These are phyloP conservation scores for Penicillium oxalicum DNA, from an alignment of 2,329 filamentous ascomycete genomes.

Conservation along the genomic window DNA sequence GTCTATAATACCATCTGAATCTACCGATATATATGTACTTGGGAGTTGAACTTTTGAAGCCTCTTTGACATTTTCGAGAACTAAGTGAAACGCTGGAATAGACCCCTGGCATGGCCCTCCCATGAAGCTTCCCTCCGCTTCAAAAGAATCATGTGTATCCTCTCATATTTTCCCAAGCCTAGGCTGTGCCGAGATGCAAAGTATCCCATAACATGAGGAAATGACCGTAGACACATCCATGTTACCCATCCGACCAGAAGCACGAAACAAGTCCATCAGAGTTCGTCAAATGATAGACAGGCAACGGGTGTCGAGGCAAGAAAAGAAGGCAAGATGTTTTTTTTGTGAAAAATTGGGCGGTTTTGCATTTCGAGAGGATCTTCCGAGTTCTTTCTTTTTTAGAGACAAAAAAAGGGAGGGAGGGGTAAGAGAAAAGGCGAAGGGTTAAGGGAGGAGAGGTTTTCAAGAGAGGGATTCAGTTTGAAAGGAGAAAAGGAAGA, in stretches of 20 bases:
- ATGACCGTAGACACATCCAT: background rate
- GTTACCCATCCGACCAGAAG: background rate
- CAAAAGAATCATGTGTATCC: background rate
- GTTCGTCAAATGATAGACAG: background rate
- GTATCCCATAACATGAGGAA: background rate
- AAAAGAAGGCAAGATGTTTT: background rate
- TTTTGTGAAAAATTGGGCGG: constrained; percentile 25
- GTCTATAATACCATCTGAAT: too few relatives aligned
- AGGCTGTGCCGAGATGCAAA: background rate
- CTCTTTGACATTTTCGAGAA: constrained; percentile 6
- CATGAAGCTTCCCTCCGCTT: background rate
- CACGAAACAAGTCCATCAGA: constrained; percentile 6
- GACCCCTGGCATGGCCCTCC: constrained; percentile 5
- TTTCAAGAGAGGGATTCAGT: constrained; percentile 17
- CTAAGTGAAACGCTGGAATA: constrained; percentile 4
- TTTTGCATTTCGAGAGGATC: constrained; percentile 34
- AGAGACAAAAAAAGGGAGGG: constrained; percentile 25
- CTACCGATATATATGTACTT: too few relatives aligned
- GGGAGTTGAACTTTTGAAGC: constrained; percentile 2
- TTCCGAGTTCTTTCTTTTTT: constrained; percentile 34
- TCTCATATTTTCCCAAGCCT: constrained; percentile 1
- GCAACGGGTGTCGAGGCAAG: background rate
- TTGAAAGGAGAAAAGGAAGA: constrained; percentile 27
- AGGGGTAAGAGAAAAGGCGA: constrained; percentile 9
- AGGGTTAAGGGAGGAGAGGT: constrained; percentile 8